Evolutionary conservation across 176 grass and related monocot species (phyloP), one percentile per base, ranked within the genome.

Genomic region (maize (Zea mays)): DNA sequence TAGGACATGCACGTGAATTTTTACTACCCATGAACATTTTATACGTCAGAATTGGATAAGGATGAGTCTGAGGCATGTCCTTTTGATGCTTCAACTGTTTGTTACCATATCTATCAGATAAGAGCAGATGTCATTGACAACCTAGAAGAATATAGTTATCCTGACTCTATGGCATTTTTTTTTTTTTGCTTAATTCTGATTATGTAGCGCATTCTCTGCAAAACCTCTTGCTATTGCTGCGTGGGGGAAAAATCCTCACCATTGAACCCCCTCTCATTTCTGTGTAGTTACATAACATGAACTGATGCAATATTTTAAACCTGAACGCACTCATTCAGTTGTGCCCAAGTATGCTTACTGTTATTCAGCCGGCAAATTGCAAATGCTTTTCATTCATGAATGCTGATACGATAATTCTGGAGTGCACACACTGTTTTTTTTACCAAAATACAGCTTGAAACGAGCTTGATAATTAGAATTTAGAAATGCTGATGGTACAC

Each of bases 401-500:
- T 57, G 59, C 16, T 38, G 34, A 3, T 38, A 84, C 17, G 42
- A 74, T 13, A 49, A 20, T 64, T 61, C 73, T 62, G 62, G 64
- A 80, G 81, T 4, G 27, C 47, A 61, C 15, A 14, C 11, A 69
- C 12, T 62, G 59, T 57, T 47, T 20, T 47, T 20, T 41, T 40
- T 8, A 48, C 6, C 20, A 65, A 1, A 65, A 49, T 52, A 87
- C 62, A 87, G 71, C 85, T 71, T 59, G 64, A 87, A 77, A 78
- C 14, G 62, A 72, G 55, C 50, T 77, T 54, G 73, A 1, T 27
- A 36, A 85, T 88, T 85, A 81, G 48, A 88, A 72, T 78, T 67
- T 85, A 85, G 58, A 88, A 81, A 67, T 72, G 21, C 37, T 21
- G 67, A 67, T 52, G 82, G 80, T 73, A 85, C 82, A 81, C 37